These are phyloP conservation scores for Gossypium mustelinum DNA, from an alignment of 345 rosid species.

Conservation along the genomic window DNA sequence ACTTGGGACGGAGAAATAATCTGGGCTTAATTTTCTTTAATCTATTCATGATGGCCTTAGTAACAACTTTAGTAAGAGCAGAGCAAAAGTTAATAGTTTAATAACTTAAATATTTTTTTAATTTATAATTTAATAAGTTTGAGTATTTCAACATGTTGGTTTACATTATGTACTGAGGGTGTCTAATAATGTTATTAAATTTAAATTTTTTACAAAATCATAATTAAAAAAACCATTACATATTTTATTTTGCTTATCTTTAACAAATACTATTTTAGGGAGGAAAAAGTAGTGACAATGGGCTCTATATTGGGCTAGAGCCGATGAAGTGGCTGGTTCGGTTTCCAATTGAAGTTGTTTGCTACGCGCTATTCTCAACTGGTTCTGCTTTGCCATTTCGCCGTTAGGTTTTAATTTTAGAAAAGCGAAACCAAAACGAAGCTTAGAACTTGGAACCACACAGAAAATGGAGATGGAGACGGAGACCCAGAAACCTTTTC, in stretches of 20 bases:
- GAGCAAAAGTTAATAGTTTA: too few species aligned
- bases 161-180: too few species aligned
- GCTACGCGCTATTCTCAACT: not conserved
- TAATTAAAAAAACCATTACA: not conserved
- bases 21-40: too few species aligned
- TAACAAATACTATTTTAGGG: not conserved
- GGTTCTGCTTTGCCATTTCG: not conserved
- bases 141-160: too few species aligned
- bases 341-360: not conserved
- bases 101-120: too few species aligned
- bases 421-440: not conserved
- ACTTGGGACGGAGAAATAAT: too few species aligned
- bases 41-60: too few species aligned
- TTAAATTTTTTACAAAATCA: too few species aligned
- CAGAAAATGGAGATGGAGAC: conserved; percentile 16
- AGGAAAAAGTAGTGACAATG: not conserved
- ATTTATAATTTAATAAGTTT: too few species aligned
- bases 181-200: too few species aligned
- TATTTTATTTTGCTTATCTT: too few species aligned
- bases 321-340: not conserved
- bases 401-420: not conserved
- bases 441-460: not conserved
- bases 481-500: conserved; percentile 31
- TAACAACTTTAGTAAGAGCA: too few species aligned
- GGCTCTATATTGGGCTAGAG: not conserved